Base-by-base conservation (phyloP, 257 asterid species). In the Salvia hispanica region DNA sequence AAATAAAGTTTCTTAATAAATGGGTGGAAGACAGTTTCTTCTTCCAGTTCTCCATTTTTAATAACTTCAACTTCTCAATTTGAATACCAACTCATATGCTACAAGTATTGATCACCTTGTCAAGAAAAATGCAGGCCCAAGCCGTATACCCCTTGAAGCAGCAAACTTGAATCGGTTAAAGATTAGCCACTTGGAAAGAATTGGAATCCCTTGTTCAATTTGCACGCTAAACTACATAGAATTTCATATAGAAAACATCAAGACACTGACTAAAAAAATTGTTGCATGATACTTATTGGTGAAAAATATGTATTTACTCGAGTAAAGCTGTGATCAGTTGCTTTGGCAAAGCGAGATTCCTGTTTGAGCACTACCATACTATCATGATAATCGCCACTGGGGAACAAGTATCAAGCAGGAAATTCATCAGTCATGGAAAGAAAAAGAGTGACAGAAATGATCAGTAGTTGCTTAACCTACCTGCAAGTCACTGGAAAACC, bases 401-500 rank as follows among this genome's bases (percentile, higher is more conserved):
- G 69, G 70, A 77, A 76, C 58, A 83, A 67, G 46, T 11, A 67
- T 42, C 66, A 77, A 73, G 14, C 62, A 28, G 51, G 60, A 64
- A 40, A 59, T 18, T 18, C 6, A 15, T 73, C 58, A 70, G 67
- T 62, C 53, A 28, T 16, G 52, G 42, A 60, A 67, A 55, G 40
- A 67, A 62, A 69, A 11, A 43, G 1, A 6, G 31, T 40, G 47
- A 13, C 58, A 21, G 28, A 76, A 14, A 25, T 61, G 43, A 55
- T 52, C 42, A 56, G 33, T 34, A 50, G 70, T 67, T 70, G 75
- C 67, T 58, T 42, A 54, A 64, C 52, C 40, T 80, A 90, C 99
- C 99, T 93, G 95, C 91, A 85, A 66, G 99, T 94, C 73, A 94
- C 95, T 0, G 97, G 95, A 72, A 90, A 90, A 51, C 99, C 99